phyloP scores from a whole-genome alignment of 768 basidiomycete genomes.

The Scleroderma citrinum region DNA sequence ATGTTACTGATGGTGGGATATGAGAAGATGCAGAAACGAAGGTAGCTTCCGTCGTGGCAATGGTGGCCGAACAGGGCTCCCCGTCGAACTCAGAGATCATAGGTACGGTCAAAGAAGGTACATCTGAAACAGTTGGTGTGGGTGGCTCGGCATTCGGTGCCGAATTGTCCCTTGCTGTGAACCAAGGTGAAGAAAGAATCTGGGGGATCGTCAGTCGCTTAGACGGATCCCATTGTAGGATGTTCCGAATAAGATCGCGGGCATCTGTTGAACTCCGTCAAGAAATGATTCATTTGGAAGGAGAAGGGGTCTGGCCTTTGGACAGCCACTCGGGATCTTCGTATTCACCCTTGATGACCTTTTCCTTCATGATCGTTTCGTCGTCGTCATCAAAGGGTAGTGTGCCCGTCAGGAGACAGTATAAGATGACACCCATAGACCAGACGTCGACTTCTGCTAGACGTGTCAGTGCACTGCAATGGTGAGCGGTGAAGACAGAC shows the following conservation, averaged over 20 bases:
- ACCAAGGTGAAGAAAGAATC: constrained; percentile 87
- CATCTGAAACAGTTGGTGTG: constrained; percentile 27
- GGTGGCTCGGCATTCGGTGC: constrained; percentile 17
- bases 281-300: not conserved
- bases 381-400: constrained; percentile 90
- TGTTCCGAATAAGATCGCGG: constrained; percentile 72
- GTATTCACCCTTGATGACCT: constrained; percentile 81
- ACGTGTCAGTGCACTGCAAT: constrained; percentile 8
- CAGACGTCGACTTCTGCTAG: constrained; percentile 85
- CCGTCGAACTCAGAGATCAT: constrained; percentile 8
- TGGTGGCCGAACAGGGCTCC: constrained; percentile 41
- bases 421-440: constrained; percentile 91
- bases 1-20: constrained; percentile 36
- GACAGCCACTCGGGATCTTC: constrained; percentile 94
- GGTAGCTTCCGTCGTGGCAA: constrained; percentile 37
- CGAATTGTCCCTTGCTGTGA: constrained; percentile 35
- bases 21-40: constrained; percentile 52
- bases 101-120: constrained; percentile 23
- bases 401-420: constrained; percentile 83
- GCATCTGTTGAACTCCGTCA: constrained; percentile 49
- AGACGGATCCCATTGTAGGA: constrained; percentile 71
- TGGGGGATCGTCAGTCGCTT: constrained; percentile 77
- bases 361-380: constrained; percentile 72
- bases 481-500: constrained; percentile 35
- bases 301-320: constrained; percentile 45